A percentile compares a stretch with the other conserved stretches of the same genome.
Evolutionary conservation across 2,329 filamentous ascomycete genomes (phyloP).

Genomic region (Pyrenophora teres): DNA sequence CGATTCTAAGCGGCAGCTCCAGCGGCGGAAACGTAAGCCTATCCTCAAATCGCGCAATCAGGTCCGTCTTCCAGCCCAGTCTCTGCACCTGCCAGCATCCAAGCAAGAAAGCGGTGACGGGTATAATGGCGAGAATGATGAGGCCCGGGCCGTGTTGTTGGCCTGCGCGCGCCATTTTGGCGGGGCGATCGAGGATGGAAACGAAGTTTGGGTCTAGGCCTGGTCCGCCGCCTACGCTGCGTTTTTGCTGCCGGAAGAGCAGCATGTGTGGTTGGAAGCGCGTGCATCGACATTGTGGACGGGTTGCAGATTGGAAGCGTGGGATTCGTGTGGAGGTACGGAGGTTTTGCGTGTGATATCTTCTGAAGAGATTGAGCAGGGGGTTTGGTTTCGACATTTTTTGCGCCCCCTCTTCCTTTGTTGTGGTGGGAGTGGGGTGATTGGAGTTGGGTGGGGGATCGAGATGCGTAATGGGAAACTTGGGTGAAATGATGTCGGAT

Average conservation of each 20-base stretch:
- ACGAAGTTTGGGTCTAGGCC: conserved; percentile 76
- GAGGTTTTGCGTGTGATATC: conserved; percentile 30
- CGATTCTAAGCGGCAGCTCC: conserved; percentile 80
- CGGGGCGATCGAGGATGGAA: conserved; percentile 85
- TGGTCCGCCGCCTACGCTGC: conserved; percentile 45
- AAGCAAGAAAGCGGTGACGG: conserved; percentile 84
- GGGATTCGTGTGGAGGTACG: conserved; percentile 2
- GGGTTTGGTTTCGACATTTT: conserved; percentile 44
- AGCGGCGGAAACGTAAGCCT: conserved; percentile 83
- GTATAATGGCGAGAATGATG: conserved; percentile 83
- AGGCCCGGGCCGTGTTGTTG: conserved; percentile 79
- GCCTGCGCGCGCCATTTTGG: conserved; percentile 75
- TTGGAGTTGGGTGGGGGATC: conserved; percentile 3
- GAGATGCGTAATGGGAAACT: conserved; percentile 4
- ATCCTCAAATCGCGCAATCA: conserved; percentile 91
- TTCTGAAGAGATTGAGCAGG: conserved; percentile 39
- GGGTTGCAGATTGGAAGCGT: conserved; percentile 19
- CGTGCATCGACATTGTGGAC: conserved; percentile 43
- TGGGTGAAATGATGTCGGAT: conserved; percentile 18
- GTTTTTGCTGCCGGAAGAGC: conserved; percentile 18
- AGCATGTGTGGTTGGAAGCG: conserved; percentile 25
- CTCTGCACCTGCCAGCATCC: conserved; percentile 96
- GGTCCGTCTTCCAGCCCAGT: conserved; percentile 88
- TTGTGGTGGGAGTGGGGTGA: conserved; percentile 4
- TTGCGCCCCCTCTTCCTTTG: neutral